Conservation (phyloP, 768 basidiomycete genomes). For the Harrya chromipes region DNA sequence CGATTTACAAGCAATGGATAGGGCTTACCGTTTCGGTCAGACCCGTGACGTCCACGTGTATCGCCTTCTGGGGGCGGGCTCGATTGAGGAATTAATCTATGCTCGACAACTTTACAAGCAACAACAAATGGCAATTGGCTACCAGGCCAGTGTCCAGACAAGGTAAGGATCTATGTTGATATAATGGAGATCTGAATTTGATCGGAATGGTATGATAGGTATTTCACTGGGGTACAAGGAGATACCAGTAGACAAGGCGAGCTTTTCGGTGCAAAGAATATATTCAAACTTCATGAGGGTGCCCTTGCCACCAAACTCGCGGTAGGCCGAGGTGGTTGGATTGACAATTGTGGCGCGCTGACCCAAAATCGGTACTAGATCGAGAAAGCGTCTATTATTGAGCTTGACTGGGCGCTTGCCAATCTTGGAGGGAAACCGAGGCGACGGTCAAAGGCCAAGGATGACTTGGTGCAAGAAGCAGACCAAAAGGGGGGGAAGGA, state of each 20-base stretch:
- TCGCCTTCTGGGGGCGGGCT: constrained; percentile 81
- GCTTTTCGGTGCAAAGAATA: constrained; percentile 82
- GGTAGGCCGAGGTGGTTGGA: constrained; percentile 38
- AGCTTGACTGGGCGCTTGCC: constrained; percentile 79
- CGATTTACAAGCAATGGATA: constrained; percentile 90
- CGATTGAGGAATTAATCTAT: constrained; percentile 85
- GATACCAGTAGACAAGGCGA: constrained; percentile 74
- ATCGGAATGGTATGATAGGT: constrained; percentile 39
- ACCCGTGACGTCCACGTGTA: constrained; percentile 81
- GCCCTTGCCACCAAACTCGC: constrained; percentile 70
- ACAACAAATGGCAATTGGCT: constrained; percentile 90
- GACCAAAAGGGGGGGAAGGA: constrained; percentile 44
- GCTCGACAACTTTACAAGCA: constrained; percentile 91
- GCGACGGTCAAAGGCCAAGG: constrained; percentile 29
- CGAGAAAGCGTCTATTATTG: constrained; percentile 66
- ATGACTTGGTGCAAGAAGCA: constrained; percentile 45
- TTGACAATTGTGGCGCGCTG: no score
- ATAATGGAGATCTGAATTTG: neutral
- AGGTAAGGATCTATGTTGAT: constrained; percentile 41
- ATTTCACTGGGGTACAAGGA: constrained; percentile 82
- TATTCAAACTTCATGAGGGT: constrained; percentile 74
- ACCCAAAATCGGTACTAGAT: constrained; percentile 66
- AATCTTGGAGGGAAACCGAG: constrained; percentile 51
- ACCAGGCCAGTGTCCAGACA: constrained; percentile 80
- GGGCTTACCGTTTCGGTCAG: constrained; percentile 85